Base-by-base conservation (phyloP, 306 rosid genomes). In the Corylus heterophylla region DNA sequence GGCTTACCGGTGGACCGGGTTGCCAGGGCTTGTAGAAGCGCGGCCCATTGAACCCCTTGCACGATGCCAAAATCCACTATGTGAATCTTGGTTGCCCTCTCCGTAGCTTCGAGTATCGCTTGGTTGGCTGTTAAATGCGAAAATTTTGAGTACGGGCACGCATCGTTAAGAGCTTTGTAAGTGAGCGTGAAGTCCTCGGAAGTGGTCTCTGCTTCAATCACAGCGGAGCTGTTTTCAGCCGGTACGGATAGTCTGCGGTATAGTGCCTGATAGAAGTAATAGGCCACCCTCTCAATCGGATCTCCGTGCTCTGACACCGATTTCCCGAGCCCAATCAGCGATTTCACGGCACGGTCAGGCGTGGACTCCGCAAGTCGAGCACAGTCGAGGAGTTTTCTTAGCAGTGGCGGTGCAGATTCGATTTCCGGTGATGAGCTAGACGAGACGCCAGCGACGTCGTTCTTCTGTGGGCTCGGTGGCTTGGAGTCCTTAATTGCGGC, bases 21-120 rank as follows among this genome's bases (percentile, higher is more conserved):
- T 3, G 98, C 98, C 51, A 95, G 81, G 2, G 98, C 98, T 76
- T 95, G 98, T 3, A 95, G 81, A 16, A 95, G 77, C 0, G 98
- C 98, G 12, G 98, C 94, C 98, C 98, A 95, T 74, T 95, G 98
- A 80, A 95, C 85, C 2, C 98, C 98, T 69, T 95, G 98, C 2
- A 90, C 94, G 18, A 95, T 91, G 7, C 98, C 98, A 56, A 95
- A 95, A 82, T 95, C 98, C 35, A 95, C 91, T 22, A 95, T 89
- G 81, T 95, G 98, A 81, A 95, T 88, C 83, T 87, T 84, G 0
- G 83, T 73, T 1, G 92, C 85, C 12, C 80, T 85, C 66, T 91
- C 97, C 0, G 96, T 89, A 25, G 94, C 96, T 83, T 95, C 98
- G 2, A 95, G 88, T 2, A 95, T 92, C 0, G 98, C 98, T 81